Evolutionary conservation across 768 basidiomycete genomes (phyloP), one percentile per base, ranked within the genome.

Genomic region (Suillus subaureus): DNA sequence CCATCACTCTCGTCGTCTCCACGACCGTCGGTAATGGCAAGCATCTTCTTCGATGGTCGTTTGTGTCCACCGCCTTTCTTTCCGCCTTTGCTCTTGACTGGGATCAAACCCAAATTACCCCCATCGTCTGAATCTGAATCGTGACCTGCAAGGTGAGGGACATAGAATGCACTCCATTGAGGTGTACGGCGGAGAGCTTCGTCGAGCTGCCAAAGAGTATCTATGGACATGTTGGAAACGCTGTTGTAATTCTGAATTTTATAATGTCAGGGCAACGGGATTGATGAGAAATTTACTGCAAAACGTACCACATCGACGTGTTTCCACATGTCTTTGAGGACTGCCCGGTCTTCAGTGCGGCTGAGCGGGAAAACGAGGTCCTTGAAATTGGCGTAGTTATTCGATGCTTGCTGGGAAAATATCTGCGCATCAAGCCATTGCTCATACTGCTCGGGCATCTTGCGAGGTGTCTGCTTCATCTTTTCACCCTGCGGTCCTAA

Each of bases 341-440:
- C 79, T 6, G 69, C 63, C 61, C 80, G 75, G 16, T 81, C 80
- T 74, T 80, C 85, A 13, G 88, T 85, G 69, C 80, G 86, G 61
- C 83, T 81, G 47, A 93, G 72, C 6, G 91, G 92, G 68, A 75
- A 83, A 40, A 90, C 81, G 23, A 84, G 70, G 66, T 87, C 83
- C 70, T 88, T 83, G 72, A 84, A 88, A 67, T 76, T 84, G 21
- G 78, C 76, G 55, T 79, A 81, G 60, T 78, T 74, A 55, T 82
- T 78, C 2, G 88, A 83, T 18, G 90, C 91, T 67, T 82, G 77
- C 61, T 80, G 79, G 0, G 92, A 93, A 65, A 80, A 80, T 57
- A 86, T 72, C 70, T 90, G 87, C 4, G 92, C 91, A 67, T 91
- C 88, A 2, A 86, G 72, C 91, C 92, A 94, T 58, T 71, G 70